phyloP scores from a whole-genome alignment of 805 yeast genomes.

The Starmerella geochares region DNA sequence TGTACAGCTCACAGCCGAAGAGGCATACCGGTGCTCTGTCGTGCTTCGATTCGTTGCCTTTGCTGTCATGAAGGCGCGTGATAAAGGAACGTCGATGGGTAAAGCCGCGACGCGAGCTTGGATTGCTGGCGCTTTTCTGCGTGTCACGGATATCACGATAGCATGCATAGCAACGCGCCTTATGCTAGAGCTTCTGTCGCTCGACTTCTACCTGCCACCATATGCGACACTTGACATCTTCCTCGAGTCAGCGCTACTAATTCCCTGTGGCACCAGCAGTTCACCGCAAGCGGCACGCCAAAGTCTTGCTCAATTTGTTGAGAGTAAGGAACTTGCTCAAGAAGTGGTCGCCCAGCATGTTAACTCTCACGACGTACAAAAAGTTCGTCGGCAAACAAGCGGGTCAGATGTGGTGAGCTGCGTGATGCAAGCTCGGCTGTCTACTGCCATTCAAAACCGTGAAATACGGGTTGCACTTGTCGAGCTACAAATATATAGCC shows the following conservation, averaged over 20 bases:
- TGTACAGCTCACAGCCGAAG: neutral
- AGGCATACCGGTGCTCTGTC: neutral
- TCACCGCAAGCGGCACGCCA: neutral
- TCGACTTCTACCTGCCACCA: slow-evolving; percentile 5
- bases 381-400: neutral
- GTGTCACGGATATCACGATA: neutral
- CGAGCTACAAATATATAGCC: slow-evolving; percentile 8
- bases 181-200: neutral
- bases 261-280: slow-evolving; percentile 12
- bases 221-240: neutral
- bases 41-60: neutral
- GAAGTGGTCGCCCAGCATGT: neutral
- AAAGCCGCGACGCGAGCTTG: neutral
- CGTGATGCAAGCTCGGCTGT: neutral
- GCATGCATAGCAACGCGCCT: slow-evolving; percentile 4
- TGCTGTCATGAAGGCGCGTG: neutral
- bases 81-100: neutral
- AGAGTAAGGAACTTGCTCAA: neutral
- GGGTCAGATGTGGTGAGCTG: neutral
- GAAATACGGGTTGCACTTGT: neutral
- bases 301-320: neutral
- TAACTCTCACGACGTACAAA: neutral
- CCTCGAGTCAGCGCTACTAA: neutral
- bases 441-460: neutral
- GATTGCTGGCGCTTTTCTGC: neutral